Evolutionary conservation across 2,329 filamentous ascomycete species (phyloP).

Genomic region (Zalaria obscura): DNA sequence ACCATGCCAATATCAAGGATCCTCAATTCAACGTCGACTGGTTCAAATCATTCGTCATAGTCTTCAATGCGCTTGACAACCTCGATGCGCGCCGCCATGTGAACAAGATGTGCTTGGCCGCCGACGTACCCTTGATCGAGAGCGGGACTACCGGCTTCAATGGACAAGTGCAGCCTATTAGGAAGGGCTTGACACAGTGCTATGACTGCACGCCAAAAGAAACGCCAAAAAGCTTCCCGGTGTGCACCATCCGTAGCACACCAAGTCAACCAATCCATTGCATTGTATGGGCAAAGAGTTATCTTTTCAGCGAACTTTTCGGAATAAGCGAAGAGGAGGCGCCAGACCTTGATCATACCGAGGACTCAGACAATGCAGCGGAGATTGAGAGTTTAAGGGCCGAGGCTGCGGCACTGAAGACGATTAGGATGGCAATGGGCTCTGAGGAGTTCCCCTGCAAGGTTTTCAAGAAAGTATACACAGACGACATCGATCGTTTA

Average conservation of each 20-base stretch:
- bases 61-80: constrained; percentile 97
- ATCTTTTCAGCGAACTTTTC: constrained; percentile 88
- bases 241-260: constrained; percentile 93
- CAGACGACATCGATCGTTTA: constrained; percentile 67
- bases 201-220: constrained; percentile 92
- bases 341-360: constrained; percentile 62
- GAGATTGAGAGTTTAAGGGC: constrained; percentile 80
- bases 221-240: constrained; percentile 81
- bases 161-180: constrained; percentile 93
- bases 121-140: constrained; percentile 81
- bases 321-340: constrained; percentile 80
- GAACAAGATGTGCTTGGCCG: constrained; percentile 92
- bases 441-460: constrained; percentile 61
- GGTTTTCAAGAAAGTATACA: constrained; percentile 89
- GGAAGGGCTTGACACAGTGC: constrained; percentile 73
- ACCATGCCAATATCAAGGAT: constrained; percentile 95
- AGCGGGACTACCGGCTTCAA: constrained; percentile 97
- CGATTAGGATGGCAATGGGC: constrained; percentile 68
- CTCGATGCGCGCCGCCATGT: constrained; percentile 87
- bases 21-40: constrained; percentile 71
- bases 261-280: constrained; percentile 95
- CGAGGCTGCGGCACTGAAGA: constrained; percentile 71
- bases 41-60: constrained; percentile 70
- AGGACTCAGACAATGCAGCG: constrained; percentile 66
- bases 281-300: constrained; percentile 97